Percentiles rank a stretch among this genome's conserved stretches.
Conservation (phyloP, 768 basidiomycete species). For the Amanita fuliginea region DNA sequence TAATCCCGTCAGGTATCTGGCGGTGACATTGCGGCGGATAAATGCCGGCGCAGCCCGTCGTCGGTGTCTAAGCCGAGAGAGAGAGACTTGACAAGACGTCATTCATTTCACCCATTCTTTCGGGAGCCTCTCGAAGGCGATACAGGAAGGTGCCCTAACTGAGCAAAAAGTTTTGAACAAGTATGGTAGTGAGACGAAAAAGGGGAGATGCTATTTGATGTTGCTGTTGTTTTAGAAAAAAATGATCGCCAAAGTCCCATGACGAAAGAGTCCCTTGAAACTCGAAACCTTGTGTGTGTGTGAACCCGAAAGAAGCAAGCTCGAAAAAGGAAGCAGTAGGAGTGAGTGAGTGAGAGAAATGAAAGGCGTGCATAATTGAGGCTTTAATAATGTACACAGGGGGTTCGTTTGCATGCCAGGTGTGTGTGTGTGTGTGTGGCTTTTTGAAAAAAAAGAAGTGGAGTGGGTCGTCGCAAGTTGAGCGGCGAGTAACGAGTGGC, state of each 20-base stretch:
- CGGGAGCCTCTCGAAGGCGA: not conserved
- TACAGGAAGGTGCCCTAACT: not conserved
- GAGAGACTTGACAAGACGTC: not conserved
- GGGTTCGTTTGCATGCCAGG: not conserved
- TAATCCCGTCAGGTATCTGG: too few relatives aligned
- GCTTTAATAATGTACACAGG: not conserved
- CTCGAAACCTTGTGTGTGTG: conserved; percentile 2
- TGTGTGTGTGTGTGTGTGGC: not conserved
- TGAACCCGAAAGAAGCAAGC: not conserved
- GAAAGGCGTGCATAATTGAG: not conserved
- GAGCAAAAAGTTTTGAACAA: not conserved
- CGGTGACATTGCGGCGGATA: too few relatives aligned
- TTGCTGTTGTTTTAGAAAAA: not conserved
- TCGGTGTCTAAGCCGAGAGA: too few relatives aligned
- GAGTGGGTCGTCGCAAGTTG: not conserved
- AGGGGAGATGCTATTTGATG: not conserved
- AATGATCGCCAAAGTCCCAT: conserved; percentile 3
- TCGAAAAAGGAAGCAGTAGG: not conserved
- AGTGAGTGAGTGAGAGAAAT: too few relatives aligned
- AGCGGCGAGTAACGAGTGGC: not conserved
- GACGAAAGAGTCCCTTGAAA: conserved; percentile 3
- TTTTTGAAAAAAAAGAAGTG: not conserved
- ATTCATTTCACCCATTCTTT: not conserved
- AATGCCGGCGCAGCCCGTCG: too few relatives aligned
- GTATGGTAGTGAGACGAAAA: not conserved